Evolutionary conservation across 2,329 filamentous ascomycete species (phyloP), one percentile per base, ranked within the genome.

Genomic region (Leptographium radiaticola): DNA sequence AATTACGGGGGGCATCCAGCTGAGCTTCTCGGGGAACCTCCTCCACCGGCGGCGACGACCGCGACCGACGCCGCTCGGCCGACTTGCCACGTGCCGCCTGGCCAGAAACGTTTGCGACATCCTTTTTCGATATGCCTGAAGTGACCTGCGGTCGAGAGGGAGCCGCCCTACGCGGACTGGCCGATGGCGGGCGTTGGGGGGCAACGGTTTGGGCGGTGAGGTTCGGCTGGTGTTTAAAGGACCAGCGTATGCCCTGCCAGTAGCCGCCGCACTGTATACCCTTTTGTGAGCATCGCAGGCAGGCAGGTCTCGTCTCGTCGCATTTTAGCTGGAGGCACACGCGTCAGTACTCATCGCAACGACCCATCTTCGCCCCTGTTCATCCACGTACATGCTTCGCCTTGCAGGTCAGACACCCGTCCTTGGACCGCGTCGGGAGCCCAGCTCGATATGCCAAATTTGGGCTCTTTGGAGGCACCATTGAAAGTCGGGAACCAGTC

Each of bases 151-250:
- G 31, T 13, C 38, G 46, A n/a, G 16, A 18, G 18, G 36, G 16
- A 10, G 16, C 34, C 16, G 12, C 16, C 18, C 18, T 36, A 6
- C 34, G 33, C 10, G 38, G 7, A 12, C 30, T 16, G 1, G 52
- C 38, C 0, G 46, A 36, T 7, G 52, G 20, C 16, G 18, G 18
- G 7, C 33, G 47, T 7, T 45, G 53, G 7, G 30, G 6, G n/a
- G 40, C 44, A 18, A 42, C 51, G 9, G 53, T 8, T 8, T 40
- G 38, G 16, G 49, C 18, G 6, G 49, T 36, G 18, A 55, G 49
- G n/a, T 55, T 50, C 13, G 53, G 53, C 59, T 70, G 67, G 52
- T 70, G 67, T 40, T 70, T 70, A 56, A 67, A 69, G 0, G 68
- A 70, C 68, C 68, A 70, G 34, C 66, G 66, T 43, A 70, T 63